phyloP scores from a whole-genome alignment of 2,329 filamentous ascomycete species.

The Endoconidiophora polonica region DNA sequence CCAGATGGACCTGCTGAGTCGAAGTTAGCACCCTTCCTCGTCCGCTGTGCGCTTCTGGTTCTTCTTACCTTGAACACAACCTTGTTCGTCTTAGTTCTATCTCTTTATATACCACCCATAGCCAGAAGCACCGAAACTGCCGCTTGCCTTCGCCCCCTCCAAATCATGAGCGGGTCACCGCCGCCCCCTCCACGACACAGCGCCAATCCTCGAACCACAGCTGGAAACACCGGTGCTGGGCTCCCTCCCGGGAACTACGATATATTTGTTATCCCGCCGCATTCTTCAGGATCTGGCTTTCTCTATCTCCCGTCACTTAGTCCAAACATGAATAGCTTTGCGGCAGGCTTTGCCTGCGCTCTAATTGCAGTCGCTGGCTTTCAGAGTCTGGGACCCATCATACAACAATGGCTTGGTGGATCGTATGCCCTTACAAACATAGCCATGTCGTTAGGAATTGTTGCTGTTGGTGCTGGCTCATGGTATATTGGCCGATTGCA shows the following conservation, averaged over 20 bases:
- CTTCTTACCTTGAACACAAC: background rate
- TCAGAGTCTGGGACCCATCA: slow-evolving; percentile 53
- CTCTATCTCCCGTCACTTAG: slow-evolving; percentile 83
- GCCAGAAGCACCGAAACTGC: background rate
- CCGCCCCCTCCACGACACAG: slow-evolving; percentile 81
- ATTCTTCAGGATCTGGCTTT: slow-evolving; percentile 77
- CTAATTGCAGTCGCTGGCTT: slow-evolving; percentile 57
- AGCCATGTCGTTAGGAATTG: slow-evolving; percentile 53
- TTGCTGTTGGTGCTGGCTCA: slow-evolving; percentile 58
- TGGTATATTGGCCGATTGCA: slow-evolving; percentile 43
- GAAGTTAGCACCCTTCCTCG: background rate
- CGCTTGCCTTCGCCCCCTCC: background rate
- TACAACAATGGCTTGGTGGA: slow-evolving; percentile 55
- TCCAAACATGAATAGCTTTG: slow-evolving; percentile 77
- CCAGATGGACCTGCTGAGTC: background rate
- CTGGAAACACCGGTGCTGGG: slow-evolving; percentile 25
- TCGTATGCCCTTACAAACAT: slow-evolving; percentile 57
- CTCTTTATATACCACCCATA: background rate
- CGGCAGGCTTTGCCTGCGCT: slow-evolving; percentile 68
- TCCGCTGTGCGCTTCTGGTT: background rate
- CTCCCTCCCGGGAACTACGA: slow-evolving; percentile 85
- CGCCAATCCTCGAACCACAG: slow-evolving; percentile 50
- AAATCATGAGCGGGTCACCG: slow-evolving; percentile 36
- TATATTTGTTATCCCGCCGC: slow-evolving; percentile 90
- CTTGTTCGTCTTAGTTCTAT: background rate